A percentile compares a stretch with the other conserved stretches of the same genome.
phyloP scores from a whole-genome alignment of 768 basidiomycete genomes.

The Thelephora ganbajun region DNA sequence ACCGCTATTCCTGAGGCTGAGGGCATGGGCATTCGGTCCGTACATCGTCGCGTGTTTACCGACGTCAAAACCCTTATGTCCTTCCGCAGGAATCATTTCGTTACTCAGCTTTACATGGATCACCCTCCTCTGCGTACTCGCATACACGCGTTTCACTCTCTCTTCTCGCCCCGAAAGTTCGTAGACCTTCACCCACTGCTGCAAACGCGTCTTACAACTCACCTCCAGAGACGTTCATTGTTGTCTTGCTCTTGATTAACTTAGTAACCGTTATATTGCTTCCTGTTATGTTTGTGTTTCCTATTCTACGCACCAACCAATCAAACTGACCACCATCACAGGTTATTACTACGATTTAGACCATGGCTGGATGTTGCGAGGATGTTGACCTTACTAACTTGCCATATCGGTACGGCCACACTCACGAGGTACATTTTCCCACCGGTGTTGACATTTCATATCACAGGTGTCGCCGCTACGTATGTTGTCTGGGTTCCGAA shows the following conservation, averaged over 20 bases:
- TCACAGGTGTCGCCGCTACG: not conserved
- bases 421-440: not conserved
- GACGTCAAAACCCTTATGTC: too few relatives aligned
- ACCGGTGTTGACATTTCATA: not conserved
- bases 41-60: not conserved
- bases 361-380: not conserved
- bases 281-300: not conserved
- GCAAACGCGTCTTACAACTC: not conserved
- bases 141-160: not conserved
- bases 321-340: not conserved
- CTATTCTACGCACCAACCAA: not conserved
- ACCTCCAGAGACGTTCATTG: conserved; percentile 1
- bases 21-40: not conserved
- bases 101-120: not conserved
- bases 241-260: conserved; percentile 2
- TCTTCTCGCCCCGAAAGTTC: not conserved
- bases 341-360: not conserved
- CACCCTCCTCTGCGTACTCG: not conserved
- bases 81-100: too few relatives aligned
- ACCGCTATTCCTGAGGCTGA: not conserved
- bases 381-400: not conserved
- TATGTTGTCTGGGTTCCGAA: not conserved
- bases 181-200: not conserved
- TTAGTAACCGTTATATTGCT: conserved; percentile 1
- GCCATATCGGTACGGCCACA: not conserved